A percentile compares a stretch with the other conserved stretches of the same genome.
Conservation (phyloP, 441 rosid species). For the Lepidium campestre region DNA sequence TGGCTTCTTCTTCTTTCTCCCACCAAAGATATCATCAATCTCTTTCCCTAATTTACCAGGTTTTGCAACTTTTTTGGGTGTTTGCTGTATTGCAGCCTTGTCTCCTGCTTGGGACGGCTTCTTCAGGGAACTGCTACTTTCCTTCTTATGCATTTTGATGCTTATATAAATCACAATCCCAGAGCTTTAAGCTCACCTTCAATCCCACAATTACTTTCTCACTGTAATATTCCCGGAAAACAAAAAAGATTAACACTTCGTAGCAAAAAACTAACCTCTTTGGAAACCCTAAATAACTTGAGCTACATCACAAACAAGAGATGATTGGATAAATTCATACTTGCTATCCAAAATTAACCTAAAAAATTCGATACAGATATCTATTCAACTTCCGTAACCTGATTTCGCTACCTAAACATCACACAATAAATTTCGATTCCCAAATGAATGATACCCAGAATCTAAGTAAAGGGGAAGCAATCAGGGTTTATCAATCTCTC, state of each 20-base stretch:
- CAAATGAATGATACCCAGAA: not conserved
- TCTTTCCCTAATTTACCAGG: slow-evolving; percentile 33
- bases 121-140: slow-evolving; percentile 20
- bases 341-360: not conserved
- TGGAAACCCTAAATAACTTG: not conserved
- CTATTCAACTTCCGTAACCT: not conserved
- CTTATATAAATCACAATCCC: not conserved
- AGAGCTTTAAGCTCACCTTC: not conserved
- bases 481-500: not conserved
- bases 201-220: not conserved
- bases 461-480: not conserved
- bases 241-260: not conserved
- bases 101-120: slow-evolving; percentile 15
- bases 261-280: not conserved
- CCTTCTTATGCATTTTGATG: slow-evolving; percentile 27
- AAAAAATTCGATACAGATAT: not conserved
- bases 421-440: not conserved
- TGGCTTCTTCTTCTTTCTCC: slow-evolving; percentile 36
- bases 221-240: not conserved
- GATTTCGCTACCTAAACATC: not conserved
- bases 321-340: not conserved
- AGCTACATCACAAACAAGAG: not conserved
- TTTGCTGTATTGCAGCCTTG: slow-evolving; percentile 11
- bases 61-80: slow-evolving; percentile 17
- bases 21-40: slow-evolving; percentile 46